Base-by-base conservation (phyloP, 2,329 filamentous ascomycete genomes). In the Xylariomycetidae sp. region DNA sequence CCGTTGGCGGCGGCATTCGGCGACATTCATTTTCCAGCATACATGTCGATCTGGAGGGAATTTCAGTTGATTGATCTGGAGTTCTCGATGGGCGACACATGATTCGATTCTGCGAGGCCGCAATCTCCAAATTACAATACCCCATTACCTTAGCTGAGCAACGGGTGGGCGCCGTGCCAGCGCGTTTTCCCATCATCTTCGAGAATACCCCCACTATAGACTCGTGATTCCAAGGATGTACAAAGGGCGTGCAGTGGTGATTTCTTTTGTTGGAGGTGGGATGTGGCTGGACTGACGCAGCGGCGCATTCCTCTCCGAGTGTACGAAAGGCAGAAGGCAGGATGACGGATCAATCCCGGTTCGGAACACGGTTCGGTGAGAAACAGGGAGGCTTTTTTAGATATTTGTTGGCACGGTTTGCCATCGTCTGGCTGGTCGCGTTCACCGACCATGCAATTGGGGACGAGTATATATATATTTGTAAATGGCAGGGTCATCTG, bases 201-300 rank as follows among this genome's bases (percentile, higher is more conserved):
- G 37, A 54, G 46, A 56, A 56, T 56, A 56, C 54, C 54, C n/a
- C 53, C 52, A 46, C 35, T 54, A 56, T 57, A 56, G 52, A 55
- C 42, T 49, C n/a, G n/a, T 50, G 47, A 37, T 52, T 55, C 45
- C 25, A 40, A 43, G 43, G 39, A 43, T 45, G 47, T 34, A 52
- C 50, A 44, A 47, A 40, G 45, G 50, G 49, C 42, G 33, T 28
- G 42, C 40, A 38, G 29, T 44, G 44, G 50, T 40, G 45, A 44
- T 56, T 57, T 48, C 53, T 31, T 57, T 57, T 57, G 53, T 56
- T 44, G 43, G 40, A 40, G n/a, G n/a, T n/a, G n/a, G n/a, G n/a
- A n/a, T n/a, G n/a, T n/a, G n/a, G 33, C 34, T 35, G 31, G 34
- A 31, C 13, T 10, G 30, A 19, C 14, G 29, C 15, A 23, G 32